Percentiles rank a stretch among this genome's conserved stretches.
Conservation (phyloP, 1,284 basidiomycete species). For the Cronartium ribicola region DNA sequence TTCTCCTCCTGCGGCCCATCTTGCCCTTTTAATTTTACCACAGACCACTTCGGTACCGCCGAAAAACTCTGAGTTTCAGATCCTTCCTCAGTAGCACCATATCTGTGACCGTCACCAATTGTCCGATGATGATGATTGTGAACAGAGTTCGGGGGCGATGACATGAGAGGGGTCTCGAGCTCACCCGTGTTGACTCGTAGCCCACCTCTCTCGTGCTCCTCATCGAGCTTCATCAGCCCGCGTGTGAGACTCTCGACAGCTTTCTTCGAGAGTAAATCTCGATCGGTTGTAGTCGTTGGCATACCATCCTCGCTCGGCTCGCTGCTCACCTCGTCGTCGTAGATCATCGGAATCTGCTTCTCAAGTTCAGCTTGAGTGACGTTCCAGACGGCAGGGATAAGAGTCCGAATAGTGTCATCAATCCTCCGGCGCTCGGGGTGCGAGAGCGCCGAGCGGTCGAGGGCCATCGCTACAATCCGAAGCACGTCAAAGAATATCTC, state of each 20-base stretch:
- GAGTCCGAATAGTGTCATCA: constrained; percentile 37
- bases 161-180: constrained; percentile 35
- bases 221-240: constrained; percentile 26
- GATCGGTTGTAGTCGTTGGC: background rate
- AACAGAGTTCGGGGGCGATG: constrained; percentile 29
- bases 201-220: constrained; percentile 4
- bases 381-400: constrained; percentile 40
- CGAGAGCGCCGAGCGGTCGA: constrained; percentile 35
- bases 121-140: constrained; percentile 4
- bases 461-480: constrained; percentile 27
- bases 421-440: constrained; percentile 33
- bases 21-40: background rate
- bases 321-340: constrained; percentile 37
- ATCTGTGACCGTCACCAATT: background rate
- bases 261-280: constrained; percentile 21
- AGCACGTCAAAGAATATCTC: constrained; percentile 40
- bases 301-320: constrained; percentile 19
- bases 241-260: constrained; percentile 30
- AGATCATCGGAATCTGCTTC: constrained; percentile 39
- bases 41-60: constrained; percentile 29
- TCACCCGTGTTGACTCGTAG: constrained; percentile 1
- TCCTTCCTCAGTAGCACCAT: background rate
- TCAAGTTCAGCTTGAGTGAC: constrained; percentile 27
- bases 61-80: constrained; percentile 10
- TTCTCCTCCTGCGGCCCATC: background rate